These are phyloP conservation scores for Pyrus bretschneideri DNA, from an alignment of 306 rosid genomes.

Conservation along the genomic window DNA sequence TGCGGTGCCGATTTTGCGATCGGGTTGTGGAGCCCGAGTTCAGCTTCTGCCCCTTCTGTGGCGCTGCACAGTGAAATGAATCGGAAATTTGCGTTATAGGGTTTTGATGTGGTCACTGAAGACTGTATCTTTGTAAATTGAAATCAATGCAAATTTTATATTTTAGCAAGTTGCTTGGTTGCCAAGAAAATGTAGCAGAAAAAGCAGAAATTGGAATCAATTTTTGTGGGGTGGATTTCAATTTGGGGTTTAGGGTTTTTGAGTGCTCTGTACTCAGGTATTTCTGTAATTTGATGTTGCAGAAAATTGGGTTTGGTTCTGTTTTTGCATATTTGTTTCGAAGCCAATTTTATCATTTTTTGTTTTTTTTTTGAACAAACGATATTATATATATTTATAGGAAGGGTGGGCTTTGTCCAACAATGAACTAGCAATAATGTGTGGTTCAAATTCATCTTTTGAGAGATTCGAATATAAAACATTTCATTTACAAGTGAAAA, in stretches of 20 bases:
- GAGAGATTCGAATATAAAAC: no score
- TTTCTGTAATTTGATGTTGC: neutral
- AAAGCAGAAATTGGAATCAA: neutral
- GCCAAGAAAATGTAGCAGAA: neutral
- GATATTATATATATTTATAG: no score
- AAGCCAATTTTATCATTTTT: no score
- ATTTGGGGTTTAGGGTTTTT: neutral
- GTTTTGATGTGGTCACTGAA: neutral
- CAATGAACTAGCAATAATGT: rapidly evolving
- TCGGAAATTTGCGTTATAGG: no score
- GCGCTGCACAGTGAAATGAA: constrained; percentile 37
- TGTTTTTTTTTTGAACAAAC: no score
- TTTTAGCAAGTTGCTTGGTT: neutral
- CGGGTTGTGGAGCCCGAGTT: constrained; percentile 51
- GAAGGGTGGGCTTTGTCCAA: rapidly evolving
- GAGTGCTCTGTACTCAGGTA: neutral
- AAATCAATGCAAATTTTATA: neutral
- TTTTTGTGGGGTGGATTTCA: neutral
- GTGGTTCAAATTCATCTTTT: no score
- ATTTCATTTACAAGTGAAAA: rapidly evolving
- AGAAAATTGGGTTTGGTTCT: no score
- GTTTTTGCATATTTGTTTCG: no score
- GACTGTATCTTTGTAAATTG: neutral
- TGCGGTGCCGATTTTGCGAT: constrained; percentile 58
- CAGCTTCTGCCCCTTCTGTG: constrained; percentile 79